Evolutionary conservation across 176 grass and related monocot species (phyloP), one percentile per base, ranked within the genome.

Genomic region (Eragrostis nindensis): DNA sequence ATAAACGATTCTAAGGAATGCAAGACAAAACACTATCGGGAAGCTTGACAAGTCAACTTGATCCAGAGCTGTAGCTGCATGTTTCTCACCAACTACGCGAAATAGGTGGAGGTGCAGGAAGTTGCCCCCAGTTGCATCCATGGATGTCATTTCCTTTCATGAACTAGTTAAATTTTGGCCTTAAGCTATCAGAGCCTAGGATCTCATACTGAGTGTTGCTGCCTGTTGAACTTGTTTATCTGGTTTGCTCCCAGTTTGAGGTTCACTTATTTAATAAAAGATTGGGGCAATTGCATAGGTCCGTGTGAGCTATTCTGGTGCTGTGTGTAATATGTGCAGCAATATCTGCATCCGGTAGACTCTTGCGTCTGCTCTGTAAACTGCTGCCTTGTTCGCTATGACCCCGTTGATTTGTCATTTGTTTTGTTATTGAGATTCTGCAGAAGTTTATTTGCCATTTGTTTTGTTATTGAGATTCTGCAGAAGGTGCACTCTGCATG

Each of bases 1-100:
- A 98, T 74, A 85, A 75, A 83, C 47, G 11, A 95, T 98, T 79
- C 78, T 95, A n/a, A 66, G 81, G 36, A 95, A 62, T 22, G 92
- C 95, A 64, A 91, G 92, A 64, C 84, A 87, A 59, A 98, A 98
- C 80, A 89, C 86, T 6, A 91, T 94, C 0, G 86, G 90, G 71
- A 98, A 87, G 88, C 71, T 80, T 39, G 92, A 92, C 61, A 98
- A 83, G 38, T 86, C 69, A 18, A 80, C 84, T 68, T 92, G 80
- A 91, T 49, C 27, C 15, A 8, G 63, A 53, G 25, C 12, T 63
- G 69, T 84, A 84, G 7, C 47, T 65, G 56, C 6, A 9, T 16
- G 15, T 66, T 70, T 16, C 21, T 42, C 15, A 36, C 32, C 7
- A 13, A n/a, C 42, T 19, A 19, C 40, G 0, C 27, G 5, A 40